Conservation (phyloP, 2,329 filamentous ascomycete genomes). For the Diaporthe eres region DNA sequence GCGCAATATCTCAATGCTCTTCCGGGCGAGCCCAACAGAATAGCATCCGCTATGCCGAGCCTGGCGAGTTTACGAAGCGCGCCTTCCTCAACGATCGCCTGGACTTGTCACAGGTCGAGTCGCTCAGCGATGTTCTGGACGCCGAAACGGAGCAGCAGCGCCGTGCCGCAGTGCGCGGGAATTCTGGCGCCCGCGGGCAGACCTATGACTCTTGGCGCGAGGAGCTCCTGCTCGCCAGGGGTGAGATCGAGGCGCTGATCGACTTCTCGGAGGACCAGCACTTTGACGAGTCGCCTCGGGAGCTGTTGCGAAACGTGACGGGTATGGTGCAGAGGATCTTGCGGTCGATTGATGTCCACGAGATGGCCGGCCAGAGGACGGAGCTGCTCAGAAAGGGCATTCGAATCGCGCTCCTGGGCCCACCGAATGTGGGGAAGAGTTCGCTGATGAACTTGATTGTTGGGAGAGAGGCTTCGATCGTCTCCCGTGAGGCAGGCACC, state of each 20-base stretch:
- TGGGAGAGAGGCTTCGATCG: slow-evolving; percentile 93
- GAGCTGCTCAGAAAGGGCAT: slow-evolving; percentile 91
- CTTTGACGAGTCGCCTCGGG: slow-evolving; percentile 87
- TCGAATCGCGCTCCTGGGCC: slow-evolving; percentile 86
- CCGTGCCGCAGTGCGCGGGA: slow-evolving; percentile 84
- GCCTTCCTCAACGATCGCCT: slow-evolving; percentile 91
- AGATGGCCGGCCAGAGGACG: slow-evolving; percentile 82
- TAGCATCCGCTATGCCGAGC: slow-evolving; percentile 86
- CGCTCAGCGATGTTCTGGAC: slow-evolving; percentile 72
- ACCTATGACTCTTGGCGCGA: slow-evolving; percentile 89
- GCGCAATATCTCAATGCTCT: slow-evolving; percentile 73
- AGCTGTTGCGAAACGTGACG: slow-evolving; percentile 79
- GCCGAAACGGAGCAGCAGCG: slow-evolving; percentile 94
- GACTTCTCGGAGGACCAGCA: slow-evolving; percentile 98
- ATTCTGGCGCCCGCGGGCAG: slow-evolving; percentile 76
- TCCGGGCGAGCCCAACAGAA: slow-evolving; percentile 51
- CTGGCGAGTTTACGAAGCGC: slow-evolving; percentile 94
- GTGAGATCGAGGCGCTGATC: slow-evolving; percentile 94
- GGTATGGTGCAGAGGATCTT: slow-evolving; percentile 74
- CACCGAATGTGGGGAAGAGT: slow-evolving; percentile 95
- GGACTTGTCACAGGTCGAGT: slow-evolving; percentile 86
- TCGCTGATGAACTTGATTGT: slow-evolving; percentile 92
- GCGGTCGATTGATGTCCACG: slow-evolving; percentile 75
- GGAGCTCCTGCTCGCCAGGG: slow-evolving; percentile 83
- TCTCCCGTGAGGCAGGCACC: slow-evolving; percentile 92